Evolutionary conservation across 2,329 filamentous ascomycete genomes (phyloP).

Genomic region (Aureobasidium sp.): DNA sequence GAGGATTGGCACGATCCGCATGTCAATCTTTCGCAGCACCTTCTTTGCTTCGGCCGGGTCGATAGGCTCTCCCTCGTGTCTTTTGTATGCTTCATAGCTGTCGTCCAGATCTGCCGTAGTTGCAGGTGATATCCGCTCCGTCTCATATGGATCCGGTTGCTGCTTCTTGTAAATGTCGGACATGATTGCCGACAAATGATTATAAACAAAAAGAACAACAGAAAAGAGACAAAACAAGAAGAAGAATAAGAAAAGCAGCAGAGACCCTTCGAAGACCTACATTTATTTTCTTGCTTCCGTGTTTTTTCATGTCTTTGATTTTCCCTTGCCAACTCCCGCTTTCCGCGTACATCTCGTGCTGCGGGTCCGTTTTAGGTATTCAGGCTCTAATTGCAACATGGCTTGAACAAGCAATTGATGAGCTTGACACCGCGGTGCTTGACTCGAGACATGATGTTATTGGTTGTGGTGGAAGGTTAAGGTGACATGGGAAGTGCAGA

Average conservation of each 20-base stretch:
- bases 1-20: conserved; percentile 30
- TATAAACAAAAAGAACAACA: background rate
- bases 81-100: conserved; percentile 25
- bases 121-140: background rate
- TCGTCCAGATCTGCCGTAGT: conserved; percentile 22
- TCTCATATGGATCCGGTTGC: background rate
- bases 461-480: background rate
- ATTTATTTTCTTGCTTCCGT: background rate
- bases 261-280: background rate
- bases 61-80: conserved; percentile 16
- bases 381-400: background rate
- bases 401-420: conserved; percentile 4
- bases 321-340: too few relatives aligned
- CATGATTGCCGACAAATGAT: background rate
- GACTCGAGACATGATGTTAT: background rate
- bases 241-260: background rate
- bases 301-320: too few relatives aligned
- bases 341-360: too few relatives aligned
- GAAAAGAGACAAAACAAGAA: background rate
- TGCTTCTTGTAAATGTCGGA: background rate
- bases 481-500: background rate
- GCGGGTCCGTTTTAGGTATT: background rate
- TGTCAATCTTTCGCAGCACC: conserved; percentile 32
- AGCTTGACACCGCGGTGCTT: background rate
- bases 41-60: conserved; percentile 24